These are phyloP conservation scores for Hypoxylon sp. DNA, from an alignment of 2,329 filamentous ascomycete genomes.

Conservation along the genomic window DNA sequence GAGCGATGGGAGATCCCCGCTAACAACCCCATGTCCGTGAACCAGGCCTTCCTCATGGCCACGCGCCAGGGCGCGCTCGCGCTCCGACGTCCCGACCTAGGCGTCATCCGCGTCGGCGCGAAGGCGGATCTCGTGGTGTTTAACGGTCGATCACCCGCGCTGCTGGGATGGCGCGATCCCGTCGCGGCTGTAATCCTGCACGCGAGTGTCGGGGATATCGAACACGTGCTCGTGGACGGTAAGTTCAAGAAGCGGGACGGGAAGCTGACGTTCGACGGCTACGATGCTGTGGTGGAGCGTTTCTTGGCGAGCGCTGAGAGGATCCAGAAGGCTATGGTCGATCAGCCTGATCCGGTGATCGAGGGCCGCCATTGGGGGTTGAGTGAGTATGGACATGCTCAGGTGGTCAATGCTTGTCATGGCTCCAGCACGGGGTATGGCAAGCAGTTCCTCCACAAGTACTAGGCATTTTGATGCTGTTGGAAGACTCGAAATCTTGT, in stretches of 20 bases:
- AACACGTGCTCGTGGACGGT: slow-evolving; percentile 66
- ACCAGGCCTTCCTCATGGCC: slow-evolving; percentile 69
- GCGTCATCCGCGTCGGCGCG: slow-evolving; percentile 64
- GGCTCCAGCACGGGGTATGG: slow-evolving; percentile 49
- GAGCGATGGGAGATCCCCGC: slow-evolving; percentile 60
- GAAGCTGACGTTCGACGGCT: slow-evolving; percentile 52
- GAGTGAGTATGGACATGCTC: slow-evolving; percentile 37
- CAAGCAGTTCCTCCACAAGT: slow-evolving; percentile 40
- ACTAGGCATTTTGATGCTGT: neutral
- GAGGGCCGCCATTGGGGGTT: slow-evolving; percentile 49
- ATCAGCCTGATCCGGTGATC: slow-evolving; percentile 50
- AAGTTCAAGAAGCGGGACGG: slow-evolving; percentile 64
- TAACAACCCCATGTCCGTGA: slow-evolving; percentile 66
- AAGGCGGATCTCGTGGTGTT: slow-evolving; percentile 70
- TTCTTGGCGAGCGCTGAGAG: slow-evolving; percentile 57
- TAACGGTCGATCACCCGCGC: slow-evolving; percentile 63
- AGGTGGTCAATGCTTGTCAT: slow-evolving; percentile 42
- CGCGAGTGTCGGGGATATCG: slow-evolving; percentile 66
- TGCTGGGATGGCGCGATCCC: slow-evolving; percentile 70
- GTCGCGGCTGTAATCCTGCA: slow-evolving; percentile 71
- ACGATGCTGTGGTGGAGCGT: slow-evolving; percentile 50
- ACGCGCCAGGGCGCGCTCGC: slow-evolving; percentile 68
- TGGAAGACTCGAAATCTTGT: neutral
- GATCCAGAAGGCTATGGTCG: slow-evolving; percentile 51
- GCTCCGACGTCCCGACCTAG: slow-evolving; percentile 66